Base-by-base conservation (phyloP, 495 filamentous ascomycete genomes). In the Hamigera avellanea region DNA sequence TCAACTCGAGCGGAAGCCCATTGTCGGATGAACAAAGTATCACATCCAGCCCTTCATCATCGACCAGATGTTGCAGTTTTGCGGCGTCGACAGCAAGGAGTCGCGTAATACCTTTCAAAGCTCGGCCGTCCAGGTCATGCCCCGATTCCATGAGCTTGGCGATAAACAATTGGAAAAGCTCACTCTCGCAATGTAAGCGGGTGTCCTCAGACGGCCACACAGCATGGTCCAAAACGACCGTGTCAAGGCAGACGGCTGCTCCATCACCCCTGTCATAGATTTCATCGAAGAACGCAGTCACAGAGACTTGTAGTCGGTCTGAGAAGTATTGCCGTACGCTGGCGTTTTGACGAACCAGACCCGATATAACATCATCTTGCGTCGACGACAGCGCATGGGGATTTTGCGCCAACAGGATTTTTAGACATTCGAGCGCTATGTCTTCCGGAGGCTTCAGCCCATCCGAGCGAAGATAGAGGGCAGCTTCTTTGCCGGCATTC, bases 11-110 rank as follows among this genome's bases (percentile, higher is more conserved):
- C 3, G 81, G 62, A 37, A 85, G 67, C 13, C 86, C 74, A 61
- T 82, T 74, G 49, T 95, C 86, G 26, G 93, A 65, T 34, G 76
- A 83, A 19, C 73, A 67, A 8, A 94, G 59, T 33, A 95, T 75
- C 29, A 83, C 82, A 47, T 88, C 84, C 40, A 93, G 73, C 28
- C 72, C 73, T 41, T 91, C 81, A 31, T 73, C 68, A 48, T 93
- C 86, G 26, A 95, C 69, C 32, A 87, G 54, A 26, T 66, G 58
- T 42, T 78, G 72, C 34, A 93, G 48, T 33, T 66, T 62, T 0
- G 53, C 61, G 0, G 75, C 72, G 41, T 75, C 70, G n/a, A 70
- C 64, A 16, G 72, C 69, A 13, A 83, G 63, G 9, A 83, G 56
- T 36, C 74, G 65, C 10, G 80, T 69, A 33, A 83, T 69, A 17